These are phyloP conservation scores for Aspergillus pseudoterreus DNA, from an alignment of 2,329 filamentous ascomycete genomes.

Conservation along the genomic window DNA sequence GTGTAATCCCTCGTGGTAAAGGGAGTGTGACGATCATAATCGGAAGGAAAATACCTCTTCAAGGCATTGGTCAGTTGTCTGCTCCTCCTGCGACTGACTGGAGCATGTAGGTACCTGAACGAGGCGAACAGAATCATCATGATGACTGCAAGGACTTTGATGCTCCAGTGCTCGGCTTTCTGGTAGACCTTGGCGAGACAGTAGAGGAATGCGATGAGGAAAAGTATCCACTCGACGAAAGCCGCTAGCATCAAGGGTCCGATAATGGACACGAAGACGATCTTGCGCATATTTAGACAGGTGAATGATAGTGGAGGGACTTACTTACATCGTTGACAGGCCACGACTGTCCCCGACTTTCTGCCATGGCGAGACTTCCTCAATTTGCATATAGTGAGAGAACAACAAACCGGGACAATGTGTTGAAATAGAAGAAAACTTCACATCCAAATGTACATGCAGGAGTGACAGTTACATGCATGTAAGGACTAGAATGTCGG, in stretches of 20 bases:
- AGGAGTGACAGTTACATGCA: too few relatives aligned
- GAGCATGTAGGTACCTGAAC: conserved; percentile 60
- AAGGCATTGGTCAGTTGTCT: neutral
- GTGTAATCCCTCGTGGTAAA: conserved; percentile 67
- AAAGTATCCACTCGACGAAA: conserved; percentile 88
- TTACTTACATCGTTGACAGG: conserved; percentile 35
- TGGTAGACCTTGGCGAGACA: conserved; percentile 82
- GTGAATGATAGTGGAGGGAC: neutral
- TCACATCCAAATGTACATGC: too few relatives aligned
- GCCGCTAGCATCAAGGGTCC: conserved; percentile 79
- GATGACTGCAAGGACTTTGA: conserved; percentile 70
- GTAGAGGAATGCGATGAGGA: conserved; percentile 90
- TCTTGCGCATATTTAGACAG: conserved; percentile 49
- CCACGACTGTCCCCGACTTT: conserved; percentile 24
- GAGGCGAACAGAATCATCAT: conserved; percentile 71
- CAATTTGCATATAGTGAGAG: neutral
- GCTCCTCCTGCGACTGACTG: neutral
- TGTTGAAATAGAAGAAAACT: too few relatives aligned
- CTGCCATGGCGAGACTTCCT: neutral
- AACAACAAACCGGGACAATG: too few relatives aligned
- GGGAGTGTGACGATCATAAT: conserved; percentile 93
- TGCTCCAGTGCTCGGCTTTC: conserved; percentile 86
- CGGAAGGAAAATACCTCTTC: conserved; percentile 77
- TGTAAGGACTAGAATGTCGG: too few relatives aligned
- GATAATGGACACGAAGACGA: conserved; percentile 78